Evolutionary conservation across 208 protist species (phyloP).

Genomic region (Wallacemonas collosoma): DNA sequence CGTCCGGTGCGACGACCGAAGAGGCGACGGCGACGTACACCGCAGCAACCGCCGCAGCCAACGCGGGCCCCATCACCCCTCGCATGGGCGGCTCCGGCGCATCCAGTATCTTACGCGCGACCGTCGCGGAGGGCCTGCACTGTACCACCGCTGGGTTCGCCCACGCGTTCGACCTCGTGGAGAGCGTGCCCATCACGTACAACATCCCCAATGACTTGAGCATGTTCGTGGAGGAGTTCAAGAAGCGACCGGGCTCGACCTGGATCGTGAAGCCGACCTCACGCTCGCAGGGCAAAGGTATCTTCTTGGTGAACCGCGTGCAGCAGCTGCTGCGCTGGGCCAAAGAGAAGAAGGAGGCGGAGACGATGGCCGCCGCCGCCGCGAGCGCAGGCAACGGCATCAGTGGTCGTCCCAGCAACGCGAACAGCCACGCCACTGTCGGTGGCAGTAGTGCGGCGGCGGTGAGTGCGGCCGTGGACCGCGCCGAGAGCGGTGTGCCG

Average conservation of each 20-base stretch:
- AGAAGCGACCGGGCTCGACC: slow-evolving; percentile 61
- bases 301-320: slow-evolving; percentile 95
- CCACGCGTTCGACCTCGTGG: slow-evolving; percentile 54
- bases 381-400: slow-evolving; percentile 9
- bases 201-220: slow-evolving; percentile 93
- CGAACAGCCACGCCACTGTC: slow-evolving; percentile 7
- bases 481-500: slow-evolving; percentile 6
- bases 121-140: neutral
- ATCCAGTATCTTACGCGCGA: neutral
- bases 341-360: slow-evolving; percentile 62
- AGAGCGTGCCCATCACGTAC: slow-evolving; percentile 94
- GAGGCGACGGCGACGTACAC: slow-evolving; percentile 21
- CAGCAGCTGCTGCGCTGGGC: slow-evolving; percentile 86
- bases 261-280: slow-evolving; percentile 97
- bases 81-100: slow-evolving; percentile 5
- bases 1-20: slow-evolving; percentile 19
- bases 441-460: slow-evolving; percentile 3
- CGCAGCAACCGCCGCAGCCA: neutral
- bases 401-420: neutral
- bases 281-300: slow-evolving; percentile 95
- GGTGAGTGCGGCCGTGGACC: slow-evolving; percentile 11
- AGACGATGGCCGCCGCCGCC: slow-evolving; percentile 30
- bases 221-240: slow-evolving; percentile 96
- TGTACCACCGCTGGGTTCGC: slow-evolving; percentile 17
- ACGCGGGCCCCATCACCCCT: neutral